Percentiles rank a stretch among this genome's conserved stretches.
Evolutionary conservation across 345 rosid species (phyloP).

Genomic region (Draba incana): DNA sequence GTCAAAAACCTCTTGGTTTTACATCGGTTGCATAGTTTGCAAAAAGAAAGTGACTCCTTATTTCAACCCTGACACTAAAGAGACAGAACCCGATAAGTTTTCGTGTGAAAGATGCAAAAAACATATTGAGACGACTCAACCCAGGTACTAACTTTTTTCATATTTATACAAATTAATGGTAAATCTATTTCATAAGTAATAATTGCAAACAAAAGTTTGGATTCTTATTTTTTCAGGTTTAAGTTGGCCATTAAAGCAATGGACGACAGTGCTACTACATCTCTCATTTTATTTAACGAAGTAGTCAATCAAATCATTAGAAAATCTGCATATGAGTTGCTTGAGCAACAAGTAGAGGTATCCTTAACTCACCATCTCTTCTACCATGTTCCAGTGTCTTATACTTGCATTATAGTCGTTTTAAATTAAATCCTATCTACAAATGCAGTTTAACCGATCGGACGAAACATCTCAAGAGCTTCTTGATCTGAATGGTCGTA

Average conservation of each 20-base stretch:
- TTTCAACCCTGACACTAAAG: neutral
- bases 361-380: neutral
- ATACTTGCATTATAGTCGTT: neutral
- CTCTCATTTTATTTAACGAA: neutral
- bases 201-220: too few relatives aligned
- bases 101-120: neutral
- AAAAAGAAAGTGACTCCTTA: neutral
- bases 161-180: neutral
- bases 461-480: neutral
- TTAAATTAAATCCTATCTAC: neutral
- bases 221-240: neutral
- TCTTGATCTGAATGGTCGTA: neutral
- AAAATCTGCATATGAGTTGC: conserved; percentile 16
- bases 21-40: neutral
- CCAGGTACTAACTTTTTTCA: neutral
- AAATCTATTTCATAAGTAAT: neutral
- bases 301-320: neutral
- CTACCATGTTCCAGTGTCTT: neutral
- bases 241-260: neutral
- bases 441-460: neutral
- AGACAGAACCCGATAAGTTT: neutral
- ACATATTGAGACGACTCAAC: neutral
- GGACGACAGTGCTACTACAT: neutral
- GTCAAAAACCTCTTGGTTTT: neutral
- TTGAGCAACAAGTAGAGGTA: conserved; percentile 18